A percentile compares a stretch with the other conserved stretches of the same genome.
phyloP scores from a whole-genome alignment of 1,284 basidiomycete genomes.

The Xerocomus amazonicus region DNA sequence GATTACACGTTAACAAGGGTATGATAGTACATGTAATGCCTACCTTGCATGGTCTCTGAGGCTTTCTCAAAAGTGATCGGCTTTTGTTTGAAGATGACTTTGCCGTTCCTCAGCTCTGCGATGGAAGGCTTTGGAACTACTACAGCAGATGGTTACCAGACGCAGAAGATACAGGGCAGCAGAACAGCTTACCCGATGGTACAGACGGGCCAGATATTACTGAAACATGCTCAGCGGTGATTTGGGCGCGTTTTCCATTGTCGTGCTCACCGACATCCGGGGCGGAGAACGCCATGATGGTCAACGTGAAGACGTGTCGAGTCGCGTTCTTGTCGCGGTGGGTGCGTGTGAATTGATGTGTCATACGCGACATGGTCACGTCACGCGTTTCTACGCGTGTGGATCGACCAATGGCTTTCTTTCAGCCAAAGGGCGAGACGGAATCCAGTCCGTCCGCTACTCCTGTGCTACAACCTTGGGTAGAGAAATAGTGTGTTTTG shows the following conservation, averaged over 20 bases:
- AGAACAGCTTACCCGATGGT: constrained; percentile 17
- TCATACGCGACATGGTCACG: constrained; percentile 31
- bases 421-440: constrained; percentile 45
- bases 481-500: constrained; percentile 86
- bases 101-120: constrained; percentile 72
- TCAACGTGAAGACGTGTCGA: constrained; percentile 12
- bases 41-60: constrained; percentile 80
- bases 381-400: constrained; percentile 35
- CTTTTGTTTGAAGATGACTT: constrained; percentile 77
- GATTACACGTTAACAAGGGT: constrained; percentile 1
- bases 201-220: constrained; percentile 10
- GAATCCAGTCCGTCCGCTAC: constrained; percentile 46
- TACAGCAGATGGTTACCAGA: constrained; percentile 2
- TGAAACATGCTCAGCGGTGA: constrained; percentile 8
- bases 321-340: constrained; percentile 24
- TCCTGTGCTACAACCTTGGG: constrained; percentile 86
- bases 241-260: constrained; percentile 8
- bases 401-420: constrained; percentile 53
- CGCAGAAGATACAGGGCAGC: not conserved
- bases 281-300: constrained; percentile 38
- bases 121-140: constrained; percentile 39
- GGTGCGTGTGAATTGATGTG: constrained; percentile 26
- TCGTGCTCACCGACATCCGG: constrained; percentile 36
- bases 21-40: constrained; percentile 19
- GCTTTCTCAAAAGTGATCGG: constrained; percentile 68